Conservation (phyloP, 1,284 basidiomycete genomes). For the Naganishia cerealis region DNA sequence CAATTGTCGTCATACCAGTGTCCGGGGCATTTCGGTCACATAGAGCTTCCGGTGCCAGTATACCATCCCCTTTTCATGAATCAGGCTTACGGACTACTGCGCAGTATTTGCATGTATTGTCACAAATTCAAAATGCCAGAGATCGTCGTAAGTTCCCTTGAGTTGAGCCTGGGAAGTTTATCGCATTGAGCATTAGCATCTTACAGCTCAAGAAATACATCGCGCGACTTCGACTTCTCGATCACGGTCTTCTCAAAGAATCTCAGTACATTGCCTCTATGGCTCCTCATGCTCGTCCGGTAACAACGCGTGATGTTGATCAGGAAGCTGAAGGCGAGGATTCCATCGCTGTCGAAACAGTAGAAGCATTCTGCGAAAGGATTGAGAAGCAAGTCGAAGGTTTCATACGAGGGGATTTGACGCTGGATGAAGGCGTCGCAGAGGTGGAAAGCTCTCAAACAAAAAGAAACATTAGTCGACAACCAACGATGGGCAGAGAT, state of each 20-base stretch:
- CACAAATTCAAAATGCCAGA: slow-evolving; percentile 84
- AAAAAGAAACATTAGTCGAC: slow-evolving; percentile 6
- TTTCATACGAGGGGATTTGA: slow-evolving; percentile 55
- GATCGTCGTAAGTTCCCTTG: slow-evolving; percentile 63
- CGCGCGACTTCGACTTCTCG: slow-evolving; percentile 84
- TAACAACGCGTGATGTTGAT: slow-evolving; percentile 37
- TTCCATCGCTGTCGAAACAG: slow-evolving; percentile 55
- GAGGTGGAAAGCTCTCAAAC: slow-evolving; percentile 14
- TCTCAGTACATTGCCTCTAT: slow-evolving; percentile 74
- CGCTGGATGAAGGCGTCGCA: slow-evolving; percentile 29
- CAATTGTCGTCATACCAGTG: slow-evolving; percentile 87
- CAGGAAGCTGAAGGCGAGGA: slow-evolving; percentile 49
- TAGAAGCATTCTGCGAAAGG: slow-evolving; percentile 67
- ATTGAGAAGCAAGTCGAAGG: slow-evolving; percentile 72
- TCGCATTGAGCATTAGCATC: neutral
- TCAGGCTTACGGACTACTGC: slow-evolving; percentile 83
- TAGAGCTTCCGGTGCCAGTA: slow-evolving; percentile 91
- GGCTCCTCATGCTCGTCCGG: slow-evolving; percentile 39
- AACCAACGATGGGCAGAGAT: slow-evolving; percentile 64
- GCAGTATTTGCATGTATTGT: slow-evolving; percentile 92
- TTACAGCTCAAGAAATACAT: slow-evolving; percentile 74
- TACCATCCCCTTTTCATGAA: slow-evolving; percentile 96
- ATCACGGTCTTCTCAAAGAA: slow-evolving; percentile 82
- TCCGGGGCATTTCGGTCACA: slow-evolving; percentile 99
- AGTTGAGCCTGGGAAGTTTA: neutral